Evolutionary conservation across 148 eudicot species (phyloP).

Genomic region (Nepenthes mirabilis): DNA sequence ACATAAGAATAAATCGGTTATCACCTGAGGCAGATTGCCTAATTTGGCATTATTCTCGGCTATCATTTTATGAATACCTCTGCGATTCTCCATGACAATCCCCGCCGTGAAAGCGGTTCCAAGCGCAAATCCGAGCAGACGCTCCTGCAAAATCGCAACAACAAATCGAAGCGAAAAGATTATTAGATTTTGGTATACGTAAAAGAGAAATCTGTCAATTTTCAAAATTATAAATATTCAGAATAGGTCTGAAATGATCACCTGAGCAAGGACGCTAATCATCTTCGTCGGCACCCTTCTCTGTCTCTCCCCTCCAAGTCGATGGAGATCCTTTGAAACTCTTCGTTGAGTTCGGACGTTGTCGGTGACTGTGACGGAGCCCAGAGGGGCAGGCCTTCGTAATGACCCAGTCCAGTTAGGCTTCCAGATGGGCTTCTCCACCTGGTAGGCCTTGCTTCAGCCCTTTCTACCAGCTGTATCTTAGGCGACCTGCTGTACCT

Average conservation of each 20-base stretch:
- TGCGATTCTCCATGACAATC: conserved; percentile 43
- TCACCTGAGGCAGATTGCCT: conserved; percentile 28
- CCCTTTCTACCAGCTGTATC: no score
- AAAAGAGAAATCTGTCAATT: neutral
- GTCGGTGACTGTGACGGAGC: no score
- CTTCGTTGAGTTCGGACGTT: no score
- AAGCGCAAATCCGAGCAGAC: conserved; percentile 55
- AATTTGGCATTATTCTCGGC: conserved; percentile 29
- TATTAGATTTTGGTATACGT: neutral
- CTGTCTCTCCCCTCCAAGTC: no score
- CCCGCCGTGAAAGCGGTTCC: conserved; percentile 31
- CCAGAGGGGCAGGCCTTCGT: no score
- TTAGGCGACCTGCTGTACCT: no score
- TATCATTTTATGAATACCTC: conserved; percentile 35
- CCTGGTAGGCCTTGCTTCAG: no score
- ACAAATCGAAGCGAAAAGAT: neutral
- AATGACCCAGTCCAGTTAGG: no score
- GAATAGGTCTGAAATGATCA: conserved; percentile 1
- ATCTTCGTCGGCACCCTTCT: conserved; percentile 7
- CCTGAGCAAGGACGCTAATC: conserved; percentile 76
- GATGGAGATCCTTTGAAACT: no score
- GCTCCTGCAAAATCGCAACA: conserved; percentile 39
- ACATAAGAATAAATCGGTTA: neutral
- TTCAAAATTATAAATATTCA: neutral
- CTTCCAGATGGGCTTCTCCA: no score